phyloP scores from a whole-genome alignment of 352 stramenopile genomes.

The Halophytophthora batemanensis region DNA sequence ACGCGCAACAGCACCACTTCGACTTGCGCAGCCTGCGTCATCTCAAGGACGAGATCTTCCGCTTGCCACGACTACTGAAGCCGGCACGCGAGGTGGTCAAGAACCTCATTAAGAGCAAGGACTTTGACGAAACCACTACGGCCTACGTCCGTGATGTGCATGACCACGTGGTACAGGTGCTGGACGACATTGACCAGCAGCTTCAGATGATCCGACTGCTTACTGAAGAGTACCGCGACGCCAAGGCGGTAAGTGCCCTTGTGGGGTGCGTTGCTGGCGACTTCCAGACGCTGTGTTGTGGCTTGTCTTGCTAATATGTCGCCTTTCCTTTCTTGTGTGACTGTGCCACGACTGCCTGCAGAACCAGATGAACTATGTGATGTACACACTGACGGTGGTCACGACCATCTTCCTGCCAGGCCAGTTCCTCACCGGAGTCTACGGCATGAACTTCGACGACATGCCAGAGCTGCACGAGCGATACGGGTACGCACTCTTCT shows the following conservation, averaged over 20 bases:
- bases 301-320: too few species aligned
- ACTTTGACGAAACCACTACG: constrained; percentile 74
- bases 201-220: constrained; percentile 77
- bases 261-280: too few species aligned
- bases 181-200: constrained; percentile 82
- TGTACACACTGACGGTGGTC: constrained; percentile 89
- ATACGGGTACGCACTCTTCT: constrained; percentile 84
- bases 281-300: too few species aligned
- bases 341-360: too few species aligned
- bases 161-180: constrained; percentile 74
- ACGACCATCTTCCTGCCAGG: constrained; percentile 86
- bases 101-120: constrained; percentile 79
- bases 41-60: constrained; percentile 80
- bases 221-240: constrained; percentile 81
- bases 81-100: constrained; percentile 79
- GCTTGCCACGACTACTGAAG: constrained; percentile 74
- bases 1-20: constrained; percentile 66
- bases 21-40: constrained; percentile 60
- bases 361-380: constrained; percentile 88
- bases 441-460: constrained; percentile 90
- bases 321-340: too few species aligned
- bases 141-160: constrained; percentile 86
- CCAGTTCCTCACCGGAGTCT: constrained; percentile 88
- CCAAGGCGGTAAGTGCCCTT: constrained; percentile 30
- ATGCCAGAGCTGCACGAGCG: constrained; percentile 83